These are phyloP conservation scores for Paulownia fortunei DNA, from an alignment of 257 asterid genomes.

Conservation along the genomic window DNA sequence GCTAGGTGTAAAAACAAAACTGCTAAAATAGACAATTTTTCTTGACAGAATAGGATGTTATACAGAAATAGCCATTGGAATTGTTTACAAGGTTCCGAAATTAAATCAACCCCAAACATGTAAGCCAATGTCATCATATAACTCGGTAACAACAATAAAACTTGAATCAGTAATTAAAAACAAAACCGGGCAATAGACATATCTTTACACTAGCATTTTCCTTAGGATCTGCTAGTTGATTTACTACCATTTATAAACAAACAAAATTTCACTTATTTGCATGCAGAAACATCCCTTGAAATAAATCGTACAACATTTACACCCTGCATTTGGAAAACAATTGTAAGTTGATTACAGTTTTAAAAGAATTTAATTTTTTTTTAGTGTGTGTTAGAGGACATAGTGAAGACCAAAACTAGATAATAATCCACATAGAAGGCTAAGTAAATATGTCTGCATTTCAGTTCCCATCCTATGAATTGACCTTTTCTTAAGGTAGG, in stretches of 20 bases:
- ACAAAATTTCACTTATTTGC: neutral
- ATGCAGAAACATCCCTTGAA: neutral
- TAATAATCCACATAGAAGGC: slow-evolving; percentile 5
- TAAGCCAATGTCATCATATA: slow-evolving; percentile 1
- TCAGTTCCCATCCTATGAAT: neutral
- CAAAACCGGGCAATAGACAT: neutral
- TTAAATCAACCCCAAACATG: neutral
- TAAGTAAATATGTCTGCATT: neutral
- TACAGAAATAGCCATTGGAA: neutral
- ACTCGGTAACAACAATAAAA: neutral
- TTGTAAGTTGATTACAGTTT: slow-evolving; percentile 13
- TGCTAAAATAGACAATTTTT: neutral
- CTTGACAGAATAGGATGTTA: neutral
- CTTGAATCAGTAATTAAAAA: neutral
- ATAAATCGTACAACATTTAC: slow-evolving; percentile 1
- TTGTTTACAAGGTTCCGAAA: neutral
- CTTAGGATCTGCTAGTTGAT: neutral
- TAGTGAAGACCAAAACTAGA: neutral
- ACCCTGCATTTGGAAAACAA: slow-evolving; percentile 18
- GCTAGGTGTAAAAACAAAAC: neutral
- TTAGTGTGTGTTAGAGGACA: neutral
- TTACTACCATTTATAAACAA: neutral
- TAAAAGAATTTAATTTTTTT: neutral
- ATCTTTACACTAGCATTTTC: neutral
- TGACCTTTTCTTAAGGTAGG: neutral